These are phyloP conservation scores for Lasiosphaeria hispida DNA, from an alignment of 495 filamentous ascomycete species.

Conservation along the genomic window DNA sequence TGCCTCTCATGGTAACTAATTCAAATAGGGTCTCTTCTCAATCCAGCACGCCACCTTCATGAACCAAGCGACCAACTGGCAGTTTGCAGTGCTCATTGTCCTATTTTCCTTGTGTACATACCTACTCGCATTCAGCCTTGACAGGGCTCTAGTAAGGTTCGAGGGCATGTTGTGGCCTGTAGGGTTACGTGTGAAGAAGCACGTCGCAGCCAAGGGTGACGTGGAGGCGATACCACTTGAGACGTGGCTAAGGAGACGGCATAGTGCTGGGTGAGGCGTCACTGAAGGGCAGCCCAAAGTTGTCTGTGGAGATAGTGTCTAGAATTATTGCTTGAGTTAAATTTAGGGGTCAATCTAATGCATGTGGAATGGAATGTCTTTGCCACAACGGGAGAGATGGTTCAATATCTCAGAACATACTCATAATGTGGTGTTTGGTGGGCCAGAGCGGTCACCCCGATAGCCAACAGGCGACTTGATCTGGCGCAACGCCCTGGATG, in stretches of 20 bases:
- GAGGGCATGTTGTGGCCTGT: background rate
- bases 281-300: too few species aligned
- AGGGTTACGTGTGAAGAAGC: background rate
- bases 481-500: too few species aligned
- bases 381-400: too few species aligned
- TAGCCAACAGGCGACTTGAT: too few species aligned
- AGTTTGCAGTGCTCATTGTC: constrained; percentile 12
- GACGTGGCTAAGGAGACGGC: constrained; percentile 6
- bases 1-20: background rate
- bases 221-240: background rate
- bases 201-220: background rate
- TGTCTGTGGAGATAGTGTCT: too few species aligned
- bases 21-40: constrained; percentile 11
- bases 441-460: too few species aligned
- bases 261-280: too few species aligned
- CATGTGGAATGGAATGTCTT: too few species aligned
- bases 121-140: constrained; percentile 12
- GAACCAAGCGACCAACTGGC: constrained; percentile 11
- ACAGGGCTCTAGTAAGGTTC: constrained; percentile 12
- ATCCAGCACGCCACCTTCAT: constrained; percentile 17
- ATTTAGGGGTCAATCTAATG: too few species aligned
- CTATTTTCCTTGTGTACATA: constrained; percentile 12
- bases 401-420: too few species aligned
- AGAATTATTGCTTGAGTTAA: too few species aligned
- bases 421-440: too few species aligned